Base-by-base conservation (phyloP, 108 stramenopile species). In the Nitzschia putrida region DNA sequence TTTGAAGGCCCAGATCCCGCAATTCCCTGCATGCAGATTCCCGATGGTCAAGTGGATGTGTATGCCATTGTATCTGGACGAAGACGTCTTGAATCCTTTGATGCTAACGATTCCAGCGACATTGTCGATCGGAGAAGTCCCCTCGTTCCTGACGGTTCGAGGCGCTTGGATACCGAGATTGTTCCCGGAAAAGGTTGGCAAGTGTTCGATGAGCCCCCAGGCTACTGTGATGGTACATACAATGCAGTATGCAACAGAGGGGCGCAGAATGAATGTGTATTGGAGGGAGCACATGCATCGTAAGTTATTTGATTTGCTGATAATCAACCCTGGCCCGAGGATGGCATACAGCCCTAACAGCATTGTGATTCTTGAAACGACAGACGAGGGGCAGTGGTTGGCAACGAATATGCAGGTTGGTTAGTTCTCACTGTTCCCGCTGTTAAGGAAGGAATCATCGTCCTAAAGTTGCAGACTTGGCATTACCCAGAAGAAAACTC, bases 211-310 rank as follows among this genome's bases (percentile, higher is more conserved):
- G 83, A 79, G 49, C 79, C 77, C 52, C 78, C 73, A 37, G 88
- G 88, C 7, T 61, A 85, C 39, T 94, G 93, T 67, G 88, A 94
- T 69, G 93, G 93, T 57, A 76, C 80, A 24, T 78, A 82, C 67
- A 68, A 80, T 38, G 63, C 80, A 14, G 54, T 63, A 24, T 94
- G 93, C 64, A 81, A 73, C 12, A 59, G 77, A 49, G 54, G 51
- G 34, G 44, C 76, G 4, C 55, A 70, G 8, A 71, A 69, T 53
- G 69, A 73, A 21, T 94, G 93, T 69, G 55, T 86, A 9, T 47
- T 90, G 63, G 77, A 79, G 57, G 93, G 87, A 29, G 85, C 88
- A 63, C 86, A 87, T 56, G 93, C 74, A 54, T 43, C 60, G 44
- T 66, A 66, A 66, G n/a, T n/a, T n/a, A n/a, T n/a, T n/a, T n/a